These are phyloP conservation scores for Globisporangium cystogenes DNA, from an alignment of 352 stramenopile species.

Conservation along the genomic window DNA sequence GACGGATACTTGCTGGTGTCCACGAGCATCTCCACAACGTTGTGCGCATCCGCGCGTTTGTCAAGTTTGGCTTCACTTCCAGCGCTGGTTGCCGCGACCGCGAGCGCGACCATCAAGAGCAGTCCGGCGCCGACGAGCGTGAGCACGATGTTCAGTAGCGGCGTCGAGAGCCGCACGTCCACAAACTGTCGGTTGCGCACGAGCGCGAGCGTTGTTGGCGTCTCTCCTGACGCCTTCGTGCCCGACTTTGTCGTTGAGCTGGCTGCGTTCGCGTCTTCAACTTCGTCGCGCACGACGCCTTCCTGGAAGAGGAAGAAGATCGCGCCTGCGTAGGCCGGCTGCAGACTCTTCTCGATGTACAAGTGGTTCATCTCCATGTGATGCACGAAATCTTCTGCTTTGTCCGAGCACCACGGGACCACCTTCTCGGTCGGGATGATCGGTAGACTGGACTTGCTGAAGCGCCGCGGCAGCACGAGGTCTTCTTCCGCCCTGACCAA, in stretches of 20 bases:
- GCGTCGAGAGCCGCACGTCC: slow-evolving; percentile 5
- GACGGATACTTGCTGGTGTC: slow-evolving; percentile 1
- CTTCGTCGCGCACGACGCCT: slow-evolving; percentile 14
- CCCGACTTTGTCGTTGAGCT: too few relatives aligned
- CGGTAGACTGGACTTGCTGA: background rate
- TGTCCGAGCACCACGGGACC: background rate
- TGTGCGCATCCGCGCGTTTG: background rate
- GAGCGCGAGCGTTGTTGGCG: slow-evolving; percentile 4
- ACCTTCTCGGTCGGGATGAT: too few relatives aligned
- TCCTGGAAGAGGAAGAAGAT: slow-evolving; percentile 50
- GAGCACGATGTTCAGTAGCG: slow-evolving; percentile 2
- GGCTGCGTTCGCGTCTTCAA: too few relatives aligned
- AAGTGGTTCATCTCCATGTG: slow-evolving; percentile 29
- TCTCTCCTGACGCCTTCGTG: too few relatives aligned
- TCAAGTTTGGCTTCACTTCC: background rate
- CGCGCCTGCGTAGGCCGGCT: slow-evolving; percentile 31
- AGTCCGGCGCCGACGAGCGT: slow-evolving; percentile 6
- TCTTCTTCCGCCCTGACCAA: background rate
- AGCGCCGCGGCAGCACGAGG: background rate
- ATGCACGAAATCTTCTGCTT: background rate
- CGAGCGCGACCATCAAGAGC: background rate
- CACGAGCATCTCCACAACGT: background rate
- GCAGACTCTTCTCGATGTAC: slow-evolving; percentile 34
- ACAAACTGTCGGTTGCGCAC: slow-evolving; percentile 6
- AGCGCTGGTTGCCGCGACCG: background rate